Evolutionary conservation across 1,139 yeast species (phyloP).

Genomic region (Blastobotrys ciferrii): DNA sequence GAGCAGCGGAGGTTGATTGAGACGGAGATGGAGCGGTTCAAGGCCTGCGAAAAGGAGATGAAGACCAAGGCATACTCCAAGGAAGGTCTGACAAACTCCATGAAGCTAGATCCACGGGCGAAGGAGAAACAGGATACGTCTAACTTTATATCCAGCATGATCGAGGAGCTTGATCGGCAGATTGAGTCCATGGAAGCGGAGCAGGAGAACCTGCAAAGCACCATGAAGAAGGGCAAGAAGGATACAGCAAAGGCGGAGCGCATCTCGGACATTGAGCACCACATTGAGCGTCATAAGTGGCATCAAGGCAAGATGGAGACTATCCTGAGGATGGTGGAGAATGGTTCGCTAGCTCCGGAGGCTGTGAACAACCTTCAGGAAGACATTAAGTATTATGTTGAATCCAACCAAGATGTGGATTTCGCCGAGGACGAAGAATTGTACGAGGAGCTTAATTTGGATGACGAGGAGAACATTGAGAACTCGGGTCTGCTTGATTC

Average conservation of each 20-base stretch:
- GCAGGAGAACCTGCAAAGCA: slow-evolving; percentile 55
- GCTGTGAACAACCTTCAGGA: slow-evolving; percentile 78
- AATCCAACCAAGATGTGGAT: slow-evolving; percentile 92
- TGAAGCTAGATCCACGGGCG: slow-evolving; percentile 73
- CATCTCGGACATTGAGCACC: slow-evolving; percentile 60
- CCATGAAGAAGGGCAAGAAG: slow-evolving; percentile 57
- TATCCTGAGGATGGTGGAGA: slow-evolving; percentile 74
- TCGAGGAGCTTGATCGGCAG: slow-evolving; percentile 84
- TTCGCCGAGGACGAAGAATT: slow-evolving; percentile 94
- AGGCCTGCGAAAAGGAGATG: slow-evolving; percentile 90
- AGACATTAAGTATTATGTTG: slow-evolving; percentile 91
- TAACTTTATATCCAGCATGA: slow-evolving; percentile 66
- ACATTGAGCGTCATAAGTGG: slow-evolving; percentile 72
- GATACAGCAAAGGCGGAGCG: slow-evolving; percentile 54
- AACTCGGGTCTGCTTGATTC: slow-evolving; percentile 46
- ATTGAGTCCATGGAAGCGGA: slow-evolving; percentile 77
- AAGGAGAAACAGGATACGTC: slow-evolving; percentile 74
- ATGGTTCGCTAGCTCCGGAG: slow-evolving; percentile 80
- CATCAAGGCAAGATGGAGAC: slow-evolving; percentile 78
- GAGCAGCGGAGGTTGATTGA: slow-evolving; percentile 86
- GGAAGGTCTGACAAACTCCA: slow-evolving; percentile 80
- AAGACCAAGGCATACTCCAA: slow-evolving; percentile 94
- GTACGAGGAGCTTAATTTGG: slow-evolving; percentile 82
- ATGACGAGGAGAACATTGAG: slow-evolving; percentile 58
- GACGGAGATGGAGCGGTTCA: slow-evolving; percentile 86